phyloP scores from a whole-genome alignment of 768 basidiomycete species.

The Imleria badia region DNA sequence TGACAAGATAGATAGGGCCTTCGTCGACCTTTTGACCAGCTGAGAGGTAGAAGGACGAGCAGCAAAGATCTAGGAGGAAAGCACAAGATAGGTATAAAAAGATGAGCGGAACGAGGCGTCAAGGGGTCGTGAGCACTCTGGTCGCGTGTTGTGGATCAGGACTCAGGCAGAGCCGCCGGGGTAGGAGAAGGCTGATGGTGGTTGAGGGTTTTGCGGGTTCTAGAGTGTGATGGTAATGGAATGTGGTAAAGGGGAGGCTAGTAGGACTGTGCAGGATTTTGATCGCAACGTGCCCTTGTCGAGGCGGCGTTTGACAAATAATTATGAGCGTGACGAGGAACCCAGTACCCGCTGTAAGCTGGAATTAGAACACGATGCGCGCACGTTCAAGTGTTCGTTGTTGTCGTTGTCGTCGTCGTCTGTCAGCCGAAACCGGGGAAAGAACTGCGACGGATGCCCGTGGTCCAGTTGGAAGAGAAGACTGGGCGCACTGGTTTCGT shows the following conservation, averaged over 20 bases:
- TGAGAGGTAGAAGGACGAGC: slow-evolving; percentile 35
- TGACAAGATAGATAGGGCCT: slow-evolving; percentile 39
- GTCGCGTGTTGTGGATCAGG: slow-evolving; percentile 40
- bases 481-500: slow-evolving; percentile 33
- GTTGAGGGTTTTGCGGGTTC: slow-evolving; percentile 38
- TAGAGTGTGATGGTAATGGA: slow-evolving; percentile 39
- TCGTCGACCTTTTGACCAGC: slow-evolving; percentile 38
- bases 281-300: slow-evolving; percentile 78
- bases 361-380: slow-evolving; percentile 23
- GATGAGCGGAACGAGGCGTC: slow-evolving; percentile 43
- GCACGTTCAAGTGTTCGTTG: slow-evolving; percentile 18
- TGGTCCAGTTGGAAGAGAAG: slow-evolving; percentile 22
- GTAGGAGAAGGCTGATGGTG: slow-evolving; percentile 32
- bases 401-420: slow-evolving; percentile 13
- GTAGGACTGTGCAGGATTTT: slow-evolving; percentile 54
- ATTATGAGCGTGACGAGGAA: slow-evolving; percentile 30
- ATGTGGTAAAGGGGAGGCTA: slow-evolving; percentile 63
- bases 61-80: slow-evolving; percentile 39
- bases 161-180: slow-evolving; percentile 28
- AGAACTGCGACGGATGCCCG: slow-evolving; percentile 17
- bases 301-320: slow-evolving; percentile 51
- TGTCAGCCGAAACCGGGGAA: slow-evolving; percentile 5
- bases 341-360: slow-evolving; percentile 15
- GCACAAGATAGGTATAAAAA: slow-evolving; percentile 59
- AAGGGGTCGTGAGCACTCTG: slow-evolving; percentile 55